Percentiles rank a stretch among this genome's conserved stretches.
phyloP scores from a whole-genome alignment of 1,284 basidiomycete species.

The Cryptococcus hybrid region DNA sequence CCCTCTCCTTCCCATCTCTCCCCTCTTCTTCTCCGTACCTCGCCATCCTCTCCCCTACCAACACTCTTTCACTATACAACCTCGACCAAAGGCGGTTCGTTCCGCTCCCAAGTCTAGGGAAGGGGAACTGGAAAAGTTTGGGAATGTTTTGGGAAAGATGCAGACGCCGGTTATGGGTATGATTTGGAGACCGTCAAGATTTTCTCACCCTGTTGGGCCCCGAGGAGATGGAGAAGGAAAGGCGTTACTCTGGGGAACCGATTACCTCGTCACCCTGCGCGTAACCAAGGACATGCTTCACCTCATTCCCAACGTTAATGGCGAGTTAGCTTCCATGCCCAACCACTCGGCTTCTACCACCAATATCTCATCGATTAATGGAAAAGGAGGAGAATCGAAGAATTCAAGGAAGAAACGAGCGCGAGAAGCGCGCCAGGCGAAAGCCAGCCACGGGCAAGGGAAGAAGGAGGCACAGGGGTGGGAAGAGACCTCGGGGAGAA shows the following conservation, averaged over 20 bases:
- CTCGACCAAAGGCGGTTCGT: too few relatives aligned
- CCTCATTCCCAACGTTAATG: constrained; percentile 4
- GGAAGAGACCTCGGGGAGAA: constrained; percentile 15
- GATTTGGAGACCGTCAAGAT: not conserved
- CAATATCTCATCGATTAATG: too few relatives aligned
- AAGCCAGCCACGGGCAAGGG: constrained; percentile 9
- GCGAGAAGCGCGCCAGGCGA: constrained; percentile 37
- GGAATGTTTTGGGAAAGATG: constrained; percentile 29
- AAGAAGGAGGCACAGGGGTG: constrained; percentile 15
- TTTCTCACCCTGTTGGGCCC: not conserved
- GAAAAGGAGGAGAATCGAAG: too few relatives aligned
- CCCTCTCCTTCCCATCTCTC: constrained; percentile 66
- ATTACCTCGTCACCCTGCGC: constrained; percentile 34
- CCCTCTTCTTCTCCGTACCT: constrained; percentile 57
- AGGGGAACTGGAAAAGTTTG: constrained; percentile 52
- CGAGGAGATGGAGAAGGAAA: constrained; percentile 10
- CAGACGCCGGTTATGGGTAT: constrained; percentile 3
- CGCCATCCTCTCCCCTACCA: constrained; percentile 69
- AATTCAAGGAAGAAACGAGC: constrained; percentile 32
- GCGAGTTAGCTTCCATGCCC: too few relatives aligned
- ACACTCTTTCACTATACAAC: constrained; percentile 69
- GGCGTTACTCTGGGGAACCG: constrained; percentile 35
- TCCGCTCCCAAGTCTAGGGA: too few relatives aligned
- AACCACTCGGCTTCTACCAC: too few relatives aligned
- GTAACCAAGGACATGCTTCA: too few relatives aligned